Evolutionary conservation across 2,329 filamentous ascomycete genomes (phyloP), one percentile per base, ranked within the genome.

Genomic region (Diplodia mutila): DNA sequence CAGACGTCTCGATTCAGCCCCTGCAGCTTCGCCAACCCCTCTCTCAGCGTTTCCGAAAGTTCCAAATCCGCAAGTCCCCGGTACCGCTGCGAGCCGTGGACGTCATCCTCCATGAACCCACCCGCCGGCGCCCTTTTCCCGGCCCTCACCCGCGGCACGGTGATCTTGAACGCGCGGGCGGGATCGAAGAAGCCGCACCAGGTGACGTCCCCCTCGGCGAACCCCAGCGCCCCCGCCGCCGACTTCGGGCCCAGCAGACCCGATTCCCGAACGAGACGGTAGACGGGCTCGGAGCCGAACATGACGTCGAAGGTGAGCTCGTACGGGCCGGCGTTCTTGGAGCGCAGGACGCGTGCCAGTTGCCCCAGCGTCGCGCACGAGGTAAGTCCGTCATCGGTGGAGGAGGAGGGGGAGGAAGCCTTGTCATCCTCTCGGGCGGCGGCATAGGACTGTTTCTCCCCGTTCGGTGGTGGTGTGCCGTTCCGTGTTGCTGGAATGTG

Each of bases 231-330:
- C 1, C 12, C 52, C 7, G 52, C 18, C 27, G 16, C 27, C 8
- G 52, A n/a, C 18, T 34, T 1, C 2, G 18, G 16, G 16, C 11
- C 34, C 16, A 54, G 18, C 27, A 54, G 3, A 2, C 2, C 52
- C 5, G 18, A 34, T 14, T 54, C 14, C 3, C 18, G 52, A 11
- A 54, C 18, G 1, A 54, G 27, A 3, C 4, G 18, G 27, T 54
- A 54, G 16, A 54, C 52, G 12, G 8, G 3, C 16, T 21, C 52
- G 1, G 51, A 54, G 0, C 73, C 73, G 70, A 86, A 86, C 64
- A 86, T 82, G 42, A 84, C 77, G 66, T 86, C 85, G 29, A 86
- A 78, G 0, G 84, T 86, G 32, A 86, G 76, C 69, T 86, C 83
- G 68, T 79, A 86, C 0, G 84, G 84, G 0, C 84, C 84, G 0